Percentiles rank a stretch among this genome's conserved stretches.
phyloP scores from a whole-genome alignment of 169 alveolate species.

The Babesia divergens region DNA sequence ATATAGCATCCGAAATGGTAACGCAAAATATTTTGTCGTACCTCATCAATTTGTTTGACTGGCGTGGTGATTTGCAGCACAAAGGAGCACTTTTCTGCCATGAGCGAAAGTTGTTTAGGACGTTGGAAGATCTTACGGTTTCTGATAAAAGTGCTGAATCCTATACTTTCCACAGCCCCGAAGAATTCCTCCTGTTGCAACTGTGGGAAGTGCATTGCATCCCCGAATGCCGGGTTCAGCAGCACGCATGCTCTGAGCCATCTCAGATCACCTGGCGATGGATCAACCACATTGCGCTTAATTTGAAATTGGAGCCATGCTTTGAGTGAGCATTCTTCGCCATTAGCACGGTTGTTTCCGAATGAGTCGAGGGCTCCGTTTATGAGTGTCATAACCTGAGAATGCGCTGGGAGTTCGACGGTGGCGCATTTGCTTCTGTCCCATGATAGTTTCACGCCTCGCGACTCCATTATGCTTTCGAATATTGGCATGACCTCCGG shows the following conservation, averaged over 20 bases:
- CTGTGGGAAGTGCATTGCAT: conserved; percentile 63
- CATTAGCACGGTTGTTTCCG: neutral
- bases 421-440: neutral
- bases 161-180: conserved; percentile 22
- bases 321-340: neutral
- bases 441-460: conserved; percentile 18
- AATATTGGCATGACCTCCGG: conserved; percentile 1
- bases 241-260: conserved; percentile 54
- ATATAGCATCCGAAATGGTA: neutral
- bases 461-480: neutral
- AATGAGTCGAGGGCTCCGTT: neutral
- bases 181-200: conserved; percentile 54
- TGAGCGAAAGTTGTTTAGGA: conserved; percentile 30
- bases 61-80: conserved; percentile 14
- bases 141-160: conserved; percentile 11
- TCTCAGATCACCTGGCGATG: conserved; percentile 33
- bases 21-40: too few species aligned
- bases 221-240: conserved; percentile 40
- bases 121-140: conserved; percentile 9
- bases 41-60: conserved; percentile 3
- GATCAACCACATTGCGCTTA: neutral
- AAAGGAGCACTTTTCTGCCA: conserved; percentile 23
- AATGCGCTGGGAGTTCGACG: conserved; percentile 5
- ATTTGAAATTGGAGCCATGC: neutral
- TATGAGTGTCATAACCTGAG: neutral